Evolutionary conservation across 2,329 filamentous ascomycete genomes (phyloP).

Genomic region (Phaeosphaeriaceae sp.): DNA sequence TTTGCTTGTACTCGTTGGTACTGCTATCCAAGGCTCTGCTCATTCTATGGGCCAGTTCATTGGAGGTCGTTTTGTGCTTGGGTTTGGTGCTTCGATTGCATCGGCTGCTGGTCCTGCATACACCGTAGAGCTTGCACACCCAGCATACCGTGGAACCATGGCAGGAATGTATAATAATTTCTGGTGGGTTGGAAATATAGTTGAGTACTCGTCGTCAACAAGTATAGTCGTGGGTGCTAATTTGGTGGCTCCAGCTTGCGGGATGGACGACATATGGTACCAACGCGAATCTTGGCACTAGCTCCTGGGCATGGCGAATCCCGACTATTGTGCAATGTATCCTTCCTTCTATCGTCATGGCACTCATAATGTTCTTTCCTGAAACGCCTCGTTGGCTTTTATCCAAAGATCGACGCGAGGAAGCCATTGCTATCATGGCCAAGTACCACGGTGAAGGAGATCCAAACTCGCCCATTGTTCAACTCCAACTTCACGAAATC

Average conservation of each 20-base stretch:
- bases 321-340: conserved; percentile 42
- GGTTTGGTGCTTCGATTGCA: conserved; percentile 61
- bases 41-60: conserved; percentile 60
- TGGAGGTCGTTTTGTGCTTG: conserved; percentile 51
- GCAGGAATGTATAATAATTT: conserved; percentile 62
- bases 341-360: conserved; percentile 51
- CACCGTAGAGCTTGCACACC: conserved; percentile 66
- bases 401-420: conserved; percentile 60
- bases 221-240: no score
- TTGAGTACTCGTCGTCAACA: no score
- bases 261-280: conserved; percentile 58
- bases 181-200: conserved; percentile 59
- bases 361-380: conserved; percentile 60
- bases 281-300: conserved; percentile 47
- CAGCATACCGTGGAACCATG: conserved; percentile 65
- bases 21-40: conserved; percentile 59
- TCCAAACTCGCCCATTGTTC: conserved; percentile 40
- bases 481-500: conserved; percentile 49
- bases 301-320: conserved; percentile 60
- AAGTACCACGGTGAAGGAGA: conserved; percentile 63
- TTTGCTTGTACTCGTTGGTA: conserved; percentile 59
- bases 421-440: conserved; percentile 63
- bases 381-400: conserved; percentile 62
- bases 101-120: conserved; percentile 65
- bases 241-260: no score